A percentile compares a stretch with the other conserved stretches of the same genome.
phyloP scores from a whole-genome alignment of 768 basidiomycete genomes.

The Pleurotus tuoliensis region DNA sequence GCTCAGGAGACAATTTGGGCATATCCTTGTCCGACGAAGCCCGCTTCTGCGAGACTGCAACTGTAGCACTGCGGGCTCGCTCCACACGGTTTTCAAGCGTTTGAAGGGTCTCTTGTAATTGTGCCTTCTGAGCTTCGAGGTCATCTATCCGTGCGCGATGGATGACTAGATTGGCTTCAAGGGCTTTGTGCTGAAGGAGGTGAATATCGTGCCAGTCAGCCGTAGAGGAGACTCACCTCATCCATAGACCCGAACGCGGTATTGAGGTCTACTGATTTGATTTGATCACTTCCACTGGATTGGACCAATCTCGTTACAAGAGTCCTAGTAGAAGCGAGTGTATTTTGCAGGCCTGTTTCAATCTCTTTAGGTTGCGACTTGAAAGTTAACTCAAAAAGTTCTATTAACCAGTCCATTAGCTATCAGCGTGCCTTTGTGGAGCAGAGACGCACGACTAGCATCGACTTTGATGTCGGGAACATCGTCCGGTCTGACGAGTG shows the following conservation, averaged over 20 bases:
- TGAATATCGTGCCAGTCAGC: background rate
- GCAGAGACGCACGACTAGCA: slow-evolving; percentile 32
- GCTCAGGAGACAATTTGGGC: slow-evolving; percentile 22
- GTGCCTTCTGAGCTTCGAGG: slow-evolving; percentile 42
- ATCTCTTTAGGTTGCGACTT: slow-evolving; percentile 33
- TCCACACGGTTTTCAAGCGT: slow-evolving; percentile 61
- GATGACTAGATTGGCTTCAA: slow-evolving; percentile 56
- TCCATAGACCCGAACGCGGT: slow-evolving; percentile 28
- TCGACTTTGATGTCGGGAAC: slow-evolving; percentile 38
- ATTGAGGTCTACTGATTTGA: slow-evolving; percentile 10
- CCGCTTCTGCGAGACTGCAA: slow-evolving; percentile 42
- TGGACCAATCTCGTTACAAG: slow-evolving; percentile 58
- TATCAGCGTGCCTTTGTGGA: background rate
- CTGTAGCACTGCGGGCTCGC: slow-evolving; percentile 51
- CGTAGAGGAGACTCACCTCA: slow-evolving; percentile 43
- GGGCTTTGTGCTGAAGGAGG: slow-evolving; percentile 44
- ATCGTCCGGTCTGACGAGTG: slow-evolving; percentile 51
- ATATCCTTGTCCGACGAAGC: slow-evolving; percentile 23
- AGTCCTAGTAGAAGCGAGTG: slow-evolving; percentile 52
- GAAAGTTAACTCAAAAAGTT: slow-evolving; percentile 44
- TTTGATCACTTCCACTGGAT: slow-evolving; percentile 30
- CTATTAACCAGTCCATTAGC: slow-evolving; percentile 20
- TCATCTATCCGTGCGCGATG: slow-evolving; percentile 48
- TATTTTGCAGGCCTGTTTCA: slow-evolving; percentile 46
- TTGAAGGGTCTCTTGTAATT: slow-evolving; percentile 47